These are phyloP conservation scores for Coemansia sp. DNA, from an alignment of 192 early-diverging fungal genomes.

Conservation along the genomic window DNA sequence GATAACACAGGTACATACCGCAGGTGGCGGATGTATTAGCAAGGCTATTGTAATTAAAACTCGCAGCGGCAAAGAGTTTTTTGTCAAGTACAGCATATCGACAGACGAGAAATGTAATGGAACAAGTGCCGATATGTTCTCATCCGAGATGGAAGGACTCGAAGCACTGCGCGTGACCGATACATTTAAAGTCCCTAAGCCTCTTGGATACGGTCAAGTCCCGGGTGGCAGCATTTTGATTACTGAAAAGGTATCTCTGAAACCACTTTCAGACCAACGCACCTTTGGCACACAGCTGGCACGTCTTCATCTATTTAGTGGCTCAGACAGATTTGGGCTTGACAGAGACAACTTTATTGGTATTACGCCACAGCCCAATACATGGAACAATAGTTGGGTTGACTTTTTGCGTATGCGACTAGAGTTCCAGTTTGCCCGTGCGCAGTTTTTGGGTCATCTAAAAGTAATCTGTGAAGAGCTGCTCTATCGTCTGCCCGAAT, in stretches of 20 bases:
- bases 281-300: conserved; percentile 28
- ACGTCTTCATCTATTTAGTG: conserved; percentile 9
- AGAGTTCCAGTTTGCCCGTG: conserved; percentile 23
- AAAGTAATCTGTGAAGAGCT: conserved; percentile 5
- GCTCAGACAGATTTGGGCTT: conserved; percentile 29
- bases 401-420: conserved; percentile 26
- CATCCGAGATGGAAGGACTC: conserved; percentile 21
- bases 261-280: conserved; percentile 13
- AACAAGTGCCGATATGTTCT: conserved; percentile 13
- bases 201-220: conserved; percentile 12
- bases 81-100: conserved; percentile 22
- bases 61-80: conserved; percentile 7
- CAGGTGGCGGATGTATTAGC: conserved; percentile 18
- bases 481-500: conserved; percentile 16
- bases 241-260: conserved; percentile 18
- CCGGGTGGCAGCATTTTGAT: conserved; percentile 22
- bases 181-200: conserved; percentile 21
- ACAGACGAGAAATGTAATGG: conserved; percentile 2
- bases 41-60: conserved; percentile 3
- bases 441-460: not conserved
- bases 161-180: conserved; percentile 12
- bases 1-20: not conserved
- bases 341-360: conserved; percentile 33
- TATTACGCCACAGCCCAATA: conserved; percentile 27
- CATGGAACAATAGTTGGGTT: conserved; percentile 29